Conservation (phyloP, 2,329 filamentous ascomycete genomes). For the Fusarium fracticaudum region DNA sequence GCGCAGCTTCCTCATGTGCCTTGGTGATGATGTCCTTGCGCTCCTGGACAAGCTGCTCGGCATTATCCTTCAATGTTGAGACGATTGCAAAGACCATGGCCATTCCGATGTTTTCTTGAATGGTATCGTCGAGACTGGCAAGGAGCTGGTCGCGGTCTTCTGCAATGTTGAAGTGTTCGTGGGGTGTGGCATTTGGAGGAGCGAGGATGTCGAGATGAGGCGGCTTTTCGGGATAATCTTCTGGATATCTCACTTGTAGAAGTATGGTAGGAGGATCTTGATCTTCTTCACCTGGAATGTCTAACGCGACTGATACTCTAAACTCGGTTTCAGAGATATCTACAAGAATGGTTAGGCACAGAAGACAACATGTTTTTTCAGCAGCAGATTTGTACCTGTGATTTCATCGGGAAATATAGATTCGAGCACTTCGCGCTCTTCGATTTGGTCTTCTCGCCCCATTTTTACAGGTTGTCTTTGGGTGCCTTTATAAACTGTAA, state of each 20-base stretch:
- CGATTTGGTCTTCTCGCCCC: constrained; percentile 87
- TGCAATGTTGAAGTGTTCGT: constrained; percentile 80
- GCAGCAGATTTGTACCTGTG: constrained; percentile 68
- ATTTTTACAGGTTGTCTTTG: constrained; percentile 49
- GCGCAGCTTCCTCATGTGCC: constrained; percentile 62
- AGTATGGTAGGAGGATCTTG: constrained; percentile 76
- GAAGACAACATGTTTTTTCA: background rate
- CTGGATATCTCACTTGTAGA: constrained; percentile 89
- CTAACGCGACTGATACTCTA: constrained; percentile 85
- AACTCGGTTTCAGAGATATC: constrained; percentile 92
- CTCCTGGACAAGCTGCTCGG: constrained; percentile 84
- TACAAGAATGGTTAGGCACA: constrained; percentile 49
- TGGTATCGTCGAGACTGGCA: constrained; percentile 73
- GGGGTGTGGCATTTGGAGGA: constrained; percentile 73
- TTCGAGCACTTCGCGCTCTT: constrained; percentile 97
- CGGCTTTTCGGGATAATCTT: constrained; percentile 87
- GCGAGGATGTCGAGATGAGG: constrained; percentile 83
- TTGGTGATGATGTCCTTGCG: constrained; percentile 73
- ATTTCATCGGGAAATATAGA: constrained; percentile 99
- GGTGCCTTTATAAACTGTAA: background rate
- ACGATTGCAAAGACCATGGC: constrained; percentile 96
- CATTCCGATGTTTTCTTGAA: constrained; percentile 95
- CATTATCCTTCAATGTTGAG: constrained; percentile 85
- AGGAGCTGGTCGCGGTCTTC: constrained; percentile 82
- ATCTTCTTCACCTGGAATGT: constrained; percentile 74